Evolutionary conservation across 441 rosid species (phyloP), one percentile per base, ranked within the genome.

Genomic region (Pelargonium fulgidum): DNA sequence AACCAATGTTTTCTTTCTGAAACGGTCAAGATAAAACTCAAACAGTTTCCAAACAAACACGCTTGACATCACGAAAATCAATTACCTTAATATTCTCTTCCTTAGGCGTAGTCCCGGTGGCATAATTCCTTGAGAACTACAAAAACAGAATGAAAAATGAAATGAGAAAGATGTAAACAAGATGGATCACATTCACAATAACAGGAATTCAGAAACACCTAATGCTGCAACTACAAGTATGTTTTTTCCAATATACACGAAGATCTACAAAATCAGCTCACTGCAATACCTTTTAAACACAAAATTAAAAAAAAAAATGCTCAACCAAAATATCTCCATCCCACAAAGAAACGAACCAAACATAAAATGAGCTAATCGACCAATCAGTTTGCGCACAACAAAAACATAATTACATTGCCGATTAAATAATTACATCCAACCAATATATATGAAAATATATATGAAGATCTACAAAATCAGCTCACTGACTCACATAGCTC

Each of bases 1-100:
- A 44, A 7, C 11, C 33, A 65, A 45, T 4, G 8, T 5, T 4
- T 29, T 13, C 45, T 42, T 19, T 11, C 26, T 65, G 68, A 65
- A 8, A 41, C 7, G 11, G 20, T 11, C 17, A 65, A 7, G 22
- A 14, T 10, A 62, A 59, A 69, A 8, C n/a, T 47, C 63, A 54
- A 17, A 19, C 26, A n/a, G 14, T 42, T 56, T 56, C 20, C 20
- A 14, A 52, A 52, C 20, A 1, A 14, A 19, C 19, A 56, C 8
- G 6, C 5, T 19, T 19, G 62, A 42, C 36, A 29, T 42, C n/a
- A 11, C 5, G 39, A 17, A 48, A 7, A 68, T 22, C 39, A 50
- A 14, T 71, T 81, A 90, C 96, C 95, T 89, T 92, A 68, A 89
- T 78, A 36, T 84, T 87, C 33, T 50, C 78, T 41, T 83, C 85